Percentiles rank a stretch among this genome's conserved stretches.
These are phyloP conservation scores for Podospora appendiculata DNA, from an alignment of 495 filamentous ascomycete genomes.

Conservation along the genomic window DNA sequence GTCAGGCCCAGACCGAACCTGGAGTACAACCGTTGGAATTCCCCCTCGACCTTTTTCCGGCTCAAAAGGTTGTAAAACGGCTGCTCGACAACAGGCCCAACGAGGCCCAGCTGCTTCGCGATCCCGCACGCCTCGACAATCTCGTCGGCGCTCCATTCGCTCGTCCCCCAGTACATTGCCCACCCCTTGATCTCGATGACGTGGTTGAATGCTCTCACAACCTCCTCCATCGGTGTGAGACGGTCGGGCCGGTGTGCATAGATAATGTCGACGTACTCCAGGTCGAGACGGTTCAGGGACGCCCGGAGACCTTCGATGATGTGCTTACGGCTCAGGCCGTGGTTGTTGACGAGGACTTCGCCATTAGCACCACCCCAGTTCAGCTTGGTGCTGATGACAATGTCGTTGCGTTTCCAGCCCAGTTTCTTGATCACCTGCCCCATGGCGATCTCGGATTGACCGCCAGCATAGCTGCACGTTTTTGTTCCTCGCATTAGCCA, in stretches of 20 bases:
- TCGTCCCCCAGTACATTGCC: constrained; percentile 65
- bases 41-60: constrained; percentile 50
- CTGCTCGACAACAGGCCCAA: constrained; percentile 50
- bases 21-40: constrained; percentile 56
- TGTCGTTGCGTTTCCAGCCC: constrained; percentile 58
- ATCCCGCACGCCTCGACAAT: constrained; percentile 48
- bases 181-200: constrained; percentile 55
- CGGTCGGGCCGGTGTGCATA: constrained; percentile 71
- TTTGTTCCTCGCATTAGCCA: constrained; percentile 2
- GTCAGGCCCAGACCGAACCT: constrained; percentile 61
- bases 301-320: constrained; percentile 57
- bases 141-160: constrained; percentile 47
- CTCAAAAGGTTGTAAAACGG: constrained; percentile 52
- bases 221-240: constrained; percentile 68
- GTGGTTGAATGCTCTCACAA: constrained; percentile 67
- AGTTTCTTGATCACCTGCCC: constrained; percentile 50
- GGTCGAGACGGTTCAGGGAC: constrained; percentile 55
- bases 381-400: constrained; percentile 65
- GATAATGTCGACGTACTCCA: constrained; percentile 64
- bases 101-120: constrained; percentile 49
- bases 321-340: constrained; percentile 65
- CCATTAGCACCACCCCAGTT: constrained; percentile 57
- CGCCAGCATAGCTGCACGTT: constrained; percentile 32
- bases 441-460: constrained; percentile 51
- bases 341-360: constrained; percentile 41